Evolutionary conservation across 176 grass and related monocot genomes (phyloP), one percentile per base, ranked within the genome.

Genomic region (Zea luxurians): DNA sequence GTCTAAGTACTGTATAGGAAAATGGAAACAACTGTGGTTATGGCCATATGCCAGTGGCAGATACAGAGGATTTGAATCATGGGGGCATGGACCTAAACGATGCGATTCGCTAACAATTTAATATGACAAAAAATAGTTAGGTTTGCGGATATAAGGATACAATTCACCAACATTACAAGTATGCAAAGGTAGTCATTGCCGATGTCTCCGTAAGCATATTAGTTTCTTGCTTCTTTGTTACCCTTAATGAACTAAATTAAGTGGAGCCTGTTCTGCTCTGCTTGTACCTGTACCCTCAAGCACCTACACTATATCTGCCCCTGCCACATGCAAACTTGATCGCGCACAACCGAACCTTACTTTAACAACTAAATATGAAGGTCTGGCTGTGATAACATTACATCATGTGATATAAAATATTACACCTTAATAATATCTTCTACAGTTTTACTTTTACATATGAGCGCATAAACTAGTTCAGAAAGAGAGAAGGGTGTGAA

Each of bases 21-120:
- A 82, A 90, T 40, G 87, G 44, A 16, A 64, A 13, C 47, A 67
- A 53, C 13, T 68, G 18, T 46, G 42, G 5, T 75, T 82, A 40
- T 78, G 74, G 27, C 50, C 55, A 59, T 59, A 59, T 59, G 55
- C 55, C 2, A 55, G 53, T 58, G 54, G n/a, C 17, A 20, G 54
- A 58, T 58, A 58, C n/a, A 58, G 0, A 58, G 0, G 55, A 59
- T 58, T 58, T 20, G 17, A 58, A 58, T 59, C 55, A 59, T 59
- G 55, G 8, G 54, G 18, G n/a, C 8, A 59, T 58, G 55, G 55
- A 58, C 55, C 55, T 20, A 59, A 59, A 21, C n/a, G 0, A 59
- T 59, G n/a, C 6, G 21, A 59, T 21, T 21, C n/a, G 3, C 8
- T 59, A 59, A 21, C 54, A 58, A 18, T 58, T 7, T 58, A 58